A percentile compares a stretch with the other conserved stretches of the same genome.
Evolutionary conservation across 345 rosid genomes (phyloP).

Genomic region (Odontarrhena argentea): DNA sequence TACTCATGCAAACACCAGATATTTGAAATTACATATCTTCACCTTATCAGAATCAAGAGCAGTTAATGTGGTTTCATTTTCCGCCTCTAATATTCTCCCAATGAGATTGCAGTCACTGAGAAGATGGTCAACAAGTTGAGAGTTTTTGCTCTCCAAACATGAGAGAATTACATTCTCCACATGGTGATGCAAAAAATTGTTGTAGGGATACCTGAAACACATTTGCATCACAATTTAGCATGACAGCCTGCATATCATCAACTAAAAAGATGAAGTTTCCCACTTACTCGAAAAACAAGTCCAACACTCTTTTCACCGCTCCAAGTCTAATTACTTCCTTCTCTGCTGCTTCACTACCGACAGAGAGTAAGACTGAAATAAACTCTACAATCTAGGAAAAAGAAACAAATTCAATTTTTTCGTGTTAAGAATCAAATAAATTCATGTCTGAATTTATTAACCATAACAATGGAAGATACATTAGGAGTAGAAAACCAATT

Average conservation of each 20-base stretch:
- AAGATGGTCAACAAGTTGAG: constrained; percentile 62
- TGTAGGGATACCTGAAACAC: constrained; percentile 81
- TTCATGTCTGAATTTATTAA: constrained; percentile 21
- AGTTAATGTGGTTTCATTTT: constrained; percentile 52
- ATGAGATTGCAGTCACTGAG: constrained; percentile 71
- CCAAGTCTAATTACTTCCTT: constrained; percentile 76
- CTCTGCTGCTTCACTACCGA: constrained; percentile 85
- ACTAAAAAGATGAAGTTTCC: constrained; percentile 24
- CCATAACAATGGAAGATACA: constrained; percentile 12
- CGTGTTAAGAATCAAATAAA: neutral
- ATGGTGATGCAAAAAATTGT: constrained; percentile 91
- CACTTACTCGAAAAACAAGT: constrained; percentile 87
- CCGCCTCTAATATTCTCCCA: constrained; percentile 76
- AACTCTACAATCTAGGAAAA: constrained; percentile 84
- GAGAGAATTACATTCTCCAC: constrained; percentile 76
- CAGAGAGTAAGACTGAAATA: constrained; percentile 75
- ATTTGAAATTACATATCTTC: constrained; percentile 21
- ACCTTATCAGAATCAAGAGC: constrained; percentile 66
- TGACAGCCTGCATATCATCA: constrained; percentile 25
- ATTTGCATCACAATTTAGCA: constrained; percentile 42
- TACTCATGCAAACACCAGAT: constrained; percentile 20
- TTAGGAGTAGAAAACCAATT: neutral
- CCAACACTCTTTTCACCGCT: constrained; percentile 67
- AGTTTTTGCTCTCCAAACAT: constrained; percentile 81
- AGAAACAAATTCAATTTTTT: constrained; percentile 27